Base-by-base conservation (phyloP, 768 basidiomycete species). In the Calocybe indica region DNA sequence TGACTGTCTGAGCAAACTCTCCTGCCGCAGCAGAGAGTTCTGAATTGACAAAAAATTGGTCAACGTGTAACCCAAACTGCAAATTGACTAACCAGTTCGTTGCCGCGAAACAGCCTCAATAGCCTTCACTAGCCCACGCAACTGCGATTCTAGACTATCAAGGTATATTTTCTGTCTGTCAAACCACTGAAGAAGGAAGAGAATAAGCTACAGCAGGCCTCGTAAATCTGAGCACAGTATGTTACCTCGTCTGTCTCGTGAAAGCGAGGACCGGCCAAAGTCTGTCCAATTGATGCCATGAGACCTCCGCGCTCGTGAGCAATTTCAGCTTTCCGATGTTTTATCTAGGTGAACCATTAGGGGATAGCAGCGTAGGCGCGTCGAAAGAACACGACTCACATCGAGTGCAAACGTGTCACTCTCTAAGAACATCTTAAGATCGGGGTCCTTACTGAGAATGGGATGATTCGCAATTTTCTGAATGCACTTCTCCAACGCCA, bases 381-480 rank as follows among this genome's bases (percentile, higher is more conserved):
- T 43, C 15, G 13, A 2, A 40, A 22, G 37, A 9, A 42, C 28
- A 13, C 43, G 3, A 69, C 92, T 64, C 43, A 93, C 92, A 66
- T 98, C 96, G 47, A 92, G 68, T 9, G 86, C 70, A 63, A 98
- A 97, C 5, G 79, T 85, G 62, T 99, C 96, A 57, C 85, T 89
- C 63, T 98, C 95, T 59, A 99, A 68, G 69, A 99, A 98, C 50
- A 93, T 60, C 64, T 79, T 85, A 55, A 99, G 62, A 62, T 97
- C 95, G 2, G 84, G 63, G 58, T 99, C 96, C 61, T 89, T 88
- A 48, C 82, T 80, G 15, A 99, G 67, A 5, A 94, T 82, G 0
- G 94, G 92, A 61, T 99, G 96, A 55, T 88, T 87, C 7, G 89
- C 90, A 43, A 85, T 94, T 68, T 97, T 97, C 60, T 86, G 83